A percentile compares a stretch with the other conserved stretches of the same genome.
These are phyloP conservation scores for Chalaropsis ovoidea DNA, from an alignment of 2,329 filamentous ascomycete genomes.

Conservation along the genomic window DNA sequence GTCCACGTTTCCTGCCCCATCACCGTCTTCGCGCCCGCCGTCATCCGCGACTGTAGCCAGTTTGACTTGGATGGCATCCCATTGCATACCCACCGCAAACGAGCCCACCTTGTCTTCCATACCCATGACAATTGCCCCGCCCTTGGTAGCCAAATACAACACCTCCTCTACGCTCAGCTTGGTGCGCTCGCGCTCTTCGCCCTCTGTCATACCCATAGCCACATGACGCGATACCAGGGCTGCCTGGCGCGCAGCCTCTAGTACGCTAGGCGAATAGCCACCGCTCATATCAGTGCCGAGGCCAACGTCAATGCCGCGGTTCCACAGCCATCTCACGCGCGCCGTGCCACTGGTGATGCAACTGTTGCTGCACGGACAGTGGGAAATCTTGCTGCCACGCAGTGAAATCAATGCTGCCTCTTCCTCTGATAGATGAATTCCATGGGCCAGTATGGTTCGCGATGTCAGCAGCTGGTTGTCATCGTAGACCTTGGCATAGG, in stretches of 20 bases:
- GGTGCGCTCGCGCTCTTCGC: constrained; percentile 37
- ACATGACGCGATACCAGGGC: constrained; percentile 66
- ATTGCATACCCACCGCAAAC: constrained; percentile 79
- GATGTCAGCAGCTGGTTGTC: constrained; percentile 55
- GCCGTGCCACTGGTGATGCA: constrained; percentile 71
- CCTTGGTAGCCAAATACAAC: constrained; percentile 75
- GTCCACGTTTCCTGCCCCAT: constrained; percentile 58
- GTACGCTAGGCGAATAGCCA: constrained; percentile 70
- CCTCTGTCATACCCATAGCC: constrained; percentile 41
- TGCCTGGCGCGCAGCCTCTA: constrained; percentile 76
- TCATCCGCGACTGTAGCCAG: constrained; percentile 44
- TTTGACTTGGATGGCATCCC: constrained; percentile 76
- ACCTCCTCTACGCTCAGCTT: constrained; percentile 80
- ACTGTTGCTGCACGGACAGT: constrained; percentile 82
- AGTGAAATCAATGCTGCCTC: constrained; percentile 56
- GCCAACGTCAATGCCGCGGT: constrained; percentile 66
- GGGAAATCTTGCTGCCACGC: constrained; percentile 57
- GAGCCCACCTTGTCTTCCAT: constrained; percentile 61
- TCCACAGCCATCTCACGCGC: constrained; percentile 62
- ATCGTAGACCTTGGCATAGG: constrained; percentile 76
- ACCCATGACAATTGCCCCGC: constrained; percentile 73
- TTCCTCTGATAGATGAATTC: constrained; percentile 58
- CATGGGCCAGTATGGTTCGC: constrained; percentile 76
- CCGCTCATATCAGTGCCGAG: constrained; percentile 87
- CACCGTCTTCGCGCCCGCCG: constrained; percentile 30